A percentile compares a stretch with the other conserved stretches of the same genome.
phyloP scores from a whole-genome alignment of 371 early-diverging fungal species.

The Mortierella sp. region DNA sequence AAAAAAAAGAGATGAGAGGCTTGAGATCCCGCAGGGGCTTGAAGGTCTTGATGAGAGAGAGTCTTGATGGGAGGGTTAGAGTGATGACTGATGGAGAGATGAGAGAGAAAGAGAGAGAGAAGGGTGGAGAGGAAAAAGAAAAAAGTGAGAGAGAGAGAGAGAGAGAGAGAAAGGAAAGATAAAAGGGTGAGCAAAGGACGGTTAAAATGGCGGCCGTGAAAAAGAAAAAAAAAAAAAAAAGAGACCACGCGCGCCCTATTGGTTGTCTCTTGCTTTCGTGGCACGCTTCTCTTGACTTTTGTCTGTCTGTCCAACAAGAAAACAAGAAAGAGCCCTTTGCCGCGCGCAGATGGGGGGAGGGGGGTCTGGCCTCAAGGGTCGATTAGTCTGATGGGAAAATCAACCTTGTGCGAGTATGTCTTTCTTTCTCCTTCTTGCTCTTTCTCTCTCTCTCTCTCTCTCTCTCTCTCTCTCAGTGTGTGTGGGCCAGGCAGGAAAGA shows the following conservation, averaged over 20 bases:
- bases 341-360: background rate
- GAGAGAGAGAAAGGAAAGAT: background rate
- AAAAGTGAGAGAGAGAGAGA: background rate
- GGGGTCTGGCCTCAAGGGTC: background rate
- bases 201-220: background rate
- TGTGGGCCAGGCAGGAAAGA: conserved; percentile 3
- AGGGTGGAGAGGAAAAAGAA: background rate
- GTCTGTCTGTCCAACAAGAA: background rate
- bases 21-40: too few relatives aligned
- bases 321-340: background rate
- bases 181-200: background rate
- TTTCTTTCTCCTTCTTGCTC: background rate
- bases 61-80: background rate
- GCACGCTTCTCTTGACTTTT: background rate
- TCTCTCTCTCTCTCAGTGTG: conserved; percentile 11
- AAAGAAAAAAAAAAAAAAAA: conserved; percentile 1
- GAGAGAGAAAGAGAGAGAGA: conserved; percentile 2
- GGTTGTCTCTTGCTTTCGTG: conserved; percentile 13
- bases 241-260: conserved; percentile 11
- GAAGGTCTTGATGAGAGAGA: background rate
- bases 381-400: background rate
- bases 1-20: too few relatives aligned
- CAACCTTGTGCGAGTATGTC: background rate
- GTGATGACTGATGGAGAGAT: conserved; percentile 1
- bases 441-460: background rate